A percentile compares a stretch with the other conserved stretches of the same genome.
phyloP scores from a whole-genome alignment of 257 asterid genomes.

The Anisodus tanguticus region DNA sequence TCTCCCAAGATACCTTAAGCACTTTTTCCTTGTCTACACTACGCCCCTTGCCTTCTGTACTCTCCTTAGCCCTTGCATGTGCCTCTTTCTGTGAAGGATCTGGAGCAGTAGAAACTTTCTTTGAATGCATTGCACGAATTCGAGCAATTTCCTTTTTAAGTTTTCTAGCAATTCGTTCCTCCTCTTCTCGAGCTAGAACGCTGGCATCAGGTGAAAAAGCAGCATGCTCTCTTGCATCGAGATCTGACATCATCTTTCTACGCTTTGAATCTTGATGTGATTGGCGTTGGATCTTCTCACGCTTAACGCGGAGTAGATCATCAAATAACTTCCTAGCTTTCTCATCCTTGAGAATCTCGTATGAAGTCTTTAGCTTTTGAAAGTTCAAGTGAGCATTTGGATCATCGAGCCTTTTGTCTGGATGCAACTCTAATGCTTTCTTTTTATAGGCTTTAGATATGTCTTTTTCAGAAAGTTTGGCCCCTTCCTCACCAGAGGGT shows the following conservation, averaged over 20 bases:
- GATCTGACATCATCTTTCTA: constrained; percentile 65
- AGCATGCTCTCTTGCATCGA: constrained; percentile 56
- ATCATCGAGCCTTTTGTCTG: no score
- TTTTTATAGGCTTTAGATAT: no score
- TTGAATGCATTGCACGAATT: constrained; percentile 59
- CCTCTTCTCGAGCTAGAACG: constrained; percentile 54
- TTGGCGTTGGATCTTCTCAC: no score
- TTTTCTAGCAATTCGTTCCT: constrained; percentile 55
- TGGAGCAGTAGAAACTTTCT: constrained; percentile 40
- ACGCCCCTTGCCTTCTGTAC: constrained; percentile 42
- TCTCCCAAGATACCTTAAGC: constrained; percentile 92
- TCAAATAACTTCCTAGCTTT: no score
- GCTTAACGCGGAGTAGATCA: no score
- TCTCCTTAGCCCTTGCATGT: constrained; percentile 31
- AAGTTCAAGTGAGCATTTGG: no score
- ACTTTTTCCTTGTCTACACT: constrained; percentile 67
- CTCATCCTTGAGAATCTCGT: no score
- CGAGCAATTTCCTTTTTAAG: constrained; percentile 64
- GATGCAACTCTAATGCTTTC: no score
- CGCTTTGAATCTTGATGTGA: constrained; percentile 55
- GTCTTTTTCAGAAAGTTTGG: no score
- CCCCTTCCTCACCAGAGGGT: no score
- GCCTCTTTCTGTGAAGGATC: constrained; percentile 46
- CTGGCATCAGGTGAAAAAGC: constrained; percentile 53
- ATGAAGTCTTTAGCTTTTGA: no score